These are phyloP conservation scores for Candolleomyces aberdarensis DNA, from an alignment of 768 basidiomycete genomes.

Conservation along the genomic window DNA sequence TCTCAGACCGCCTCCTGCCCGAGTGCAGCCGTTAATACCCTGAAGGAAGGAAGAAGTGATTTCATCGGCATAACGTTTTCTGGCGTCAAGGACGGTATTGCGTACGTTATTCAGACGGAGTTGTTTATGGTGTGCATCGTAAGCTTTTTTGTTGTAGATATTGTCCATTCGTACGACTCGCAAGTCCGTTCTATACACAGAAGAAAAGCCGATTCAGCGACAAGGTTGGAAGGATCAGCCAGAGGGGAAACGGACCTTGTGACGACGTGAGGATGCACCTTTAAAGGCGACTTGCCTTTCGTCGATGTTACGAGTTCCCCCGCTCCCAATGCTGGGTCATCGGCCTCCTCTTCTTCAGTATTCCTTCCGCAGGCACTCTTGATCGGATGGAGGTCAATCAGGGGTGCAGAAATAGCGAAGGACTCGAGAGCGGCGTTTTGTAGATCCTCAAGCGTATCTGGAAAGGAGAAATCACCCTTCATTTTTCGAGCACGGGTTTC, in stretches of 20 bases:
- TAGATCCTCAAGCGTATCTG: slow-evolving; percentile 2
- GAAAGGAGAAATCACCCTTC: neutral
- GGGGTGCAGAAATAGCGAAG: slow-evolving; percentile 30
- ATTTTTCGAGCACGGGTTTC: no score
- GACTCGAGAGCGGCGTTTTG: slow-evolving; percentile 29
- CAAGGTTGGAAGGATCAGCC: neutral
- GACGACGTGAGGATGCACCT: slow-evolving; percentile 32
- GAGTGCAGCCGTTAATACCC: neutral
- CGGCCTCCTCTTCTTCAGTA: slow-evolving; percentile 12
- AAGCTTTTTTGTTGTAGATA: slow-evolving; percentile 25
- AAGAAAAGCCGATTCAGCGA: neutral
- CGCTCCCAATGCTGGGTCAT: slow-evolving; percentile 7
- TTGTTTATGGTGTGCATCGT: slow-evolving; percentile 21
- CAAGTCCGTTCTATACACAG: slow-evolving; percentile 27
- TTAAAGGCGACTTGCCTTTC: slow-evolving; percentile 11
- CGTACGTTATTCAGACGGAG: slow-evolving; percentile 23
- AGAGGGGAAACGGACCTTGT: slow-evolving; percentile 22
- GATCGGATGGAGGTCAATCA: slow-evolving; percentile 30
- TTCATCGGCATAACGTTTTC: no score
- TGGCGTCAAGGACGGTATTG: no score
- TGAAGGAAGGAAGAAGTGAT: neutral
- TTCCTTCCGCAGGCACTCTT: slow-evolving; percentile 17
- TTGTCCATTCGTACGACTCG: slow-evolving; percentile 29
- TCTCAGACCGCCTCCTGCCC: slow-evolving; percentile 18
- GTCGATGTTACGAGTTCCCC: slow-evolving; percentile 8